These are phyloP conservation scores for Rhizophagus sp. DNA, from an alignment of 192 early-diverging fungal species.

Conservation along the genomic window DNA sequence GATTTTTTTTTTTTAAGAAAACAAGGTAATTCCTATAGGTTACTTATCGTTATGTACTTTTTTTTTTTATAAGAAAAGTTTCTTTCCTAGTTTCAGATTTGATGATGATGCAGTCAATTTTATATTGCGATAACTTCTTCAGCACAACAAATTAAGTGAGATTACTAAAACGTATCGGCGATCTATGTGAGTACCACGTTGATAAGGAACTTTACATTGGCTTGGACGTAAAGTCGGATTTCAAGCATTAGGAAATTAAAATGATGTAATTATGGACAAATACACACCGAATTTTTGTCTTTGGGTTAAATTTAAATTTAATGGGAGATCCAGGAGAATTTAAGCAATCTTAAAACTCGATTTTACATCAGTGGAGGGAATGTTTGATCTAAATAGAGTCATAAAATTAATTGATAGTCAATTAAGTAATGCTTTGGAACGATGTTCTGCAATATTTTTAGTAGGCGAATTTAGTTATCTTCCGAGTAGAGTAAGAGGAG, in stretches of 20 bases:
- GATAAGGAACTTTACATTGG: not conserved
- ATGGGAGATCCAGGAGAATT: not conserved
- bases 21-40: too few species aligned
- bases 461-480: constrained; percentile 61
- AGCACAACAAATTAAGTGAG: not conserved
- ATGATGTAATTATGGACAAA: constrained; percentile 4
- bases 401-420: constrained; percentile 54
- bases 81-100: constrained; percentile 11
- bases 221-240: constrained; percentile 11
- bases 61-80: not conserved
- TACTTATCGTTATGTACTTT: too few species aligned
- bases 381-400: constrained; percentile 59
- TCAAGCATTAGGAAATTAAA: not conserved
- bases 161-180: not conserved
- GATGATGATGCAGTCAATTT: constrained; percentile 7
- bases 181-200: not conserved
- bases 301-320: not conserved
- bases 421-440: constrained; percentile 40
- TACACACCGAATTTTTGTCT: not conserved
- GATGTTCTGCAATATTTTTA: constrained; percentile 50
- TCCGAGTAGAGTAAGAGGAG: constrained; percentile 40
- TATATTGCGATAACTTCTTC: not conserved
- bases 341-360: constrained; percentile 36
- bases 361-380: constrained; percentile 45
- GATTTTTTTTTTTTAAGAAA: not conserved